Conservation (phyloP, 371 early-diverging fungal genomes). For the Lichtheimia ornata region DNA sequence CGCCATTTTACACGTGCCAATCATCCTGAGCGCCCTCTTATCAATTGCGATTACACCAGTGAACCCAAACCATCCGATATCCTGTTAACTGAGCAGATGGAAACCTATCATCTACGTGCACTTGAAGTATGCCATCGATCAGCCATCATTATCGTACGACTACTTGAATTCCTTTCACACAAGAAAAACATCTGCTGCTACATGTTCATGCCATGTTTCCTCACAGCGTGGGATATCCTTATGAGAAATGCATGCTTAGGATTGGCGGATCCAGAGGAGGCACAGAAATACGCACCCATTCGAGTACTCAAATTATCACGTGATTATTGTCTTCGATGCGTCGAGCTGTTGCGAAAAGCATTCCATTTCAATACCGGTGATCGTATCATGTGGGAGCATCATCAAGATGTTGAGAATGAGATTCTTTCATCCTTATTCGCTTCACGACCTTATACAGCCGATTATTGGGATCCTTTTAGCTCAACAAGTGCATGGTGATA, state of each 20-base stretch:
- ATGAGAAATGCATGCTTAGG: conserved; percentile 36
- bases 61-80: neutral
- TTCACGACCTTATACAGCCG: conserved; percentile 8
- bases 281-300: conserved; percentile 12
- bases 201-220: conserved; percentile 22
- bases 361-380: conserved; percentile 38
- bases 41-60: neutral
- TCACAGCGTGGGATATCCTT: conserved; percentile 38
- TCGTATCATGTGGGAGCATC: conserved; percentile 30
- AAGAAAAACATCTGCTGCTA: conserved; percentile 20
- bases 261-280: conserved; percentile 20
- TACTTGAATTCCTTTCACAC: conserved; percentile 30
- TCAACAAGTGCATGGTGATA: conserved; percentile 7
- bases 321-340: conserved; percentile 31
- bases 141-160: conserved; percentile 29
- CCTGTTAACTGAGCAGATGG: conserved; percentile 8
- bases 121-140: conserved; percentile 29
- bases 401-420: conserved; percentile 30
- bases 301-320: conserved; percentile 23
- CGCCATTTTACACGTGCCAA: no score
- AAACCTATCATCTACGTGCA: conserved; percentile 21
- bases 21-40: conserved; percentile 2
- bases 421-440: conserved; percentile 14
- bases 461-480: conserved; percentile 4
- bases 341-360: conserved; percentile 29